Base-by-base conservation (phyloP, 1,139 yeast species). In the Geotrichum histeridarum region DNA sequence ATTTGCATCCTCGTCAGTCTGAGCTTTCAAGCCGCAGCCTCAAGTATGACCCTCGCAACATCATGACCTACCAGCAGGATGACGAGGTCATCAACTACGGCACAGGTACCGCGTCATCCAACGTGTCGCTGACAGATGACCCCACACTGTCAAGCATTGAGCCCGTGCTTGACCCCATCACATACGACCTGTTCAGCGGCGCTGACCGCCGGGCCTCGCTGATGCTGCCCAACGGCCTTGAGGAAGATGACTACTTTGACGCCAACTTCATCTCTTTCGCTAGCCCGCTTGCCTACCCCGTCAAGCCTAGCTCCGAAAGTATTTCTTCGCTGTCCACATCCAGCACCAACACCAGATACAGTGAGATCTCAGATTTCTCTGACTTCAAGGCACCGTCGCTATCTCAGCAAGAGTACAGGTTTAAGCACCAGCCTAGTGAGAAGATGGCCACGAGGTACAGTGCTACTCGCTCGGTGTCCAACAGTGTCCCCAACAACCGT, bases 1-100 rank as follows among this genome's bases (percentile, higher is more conserved):
- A 57, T 48, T 45, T 62, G 15, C 57, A 54, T 42, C 63, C 63
- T 4, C 4, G 8, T 8, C 36, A 35, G 8, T 48, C 53, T 7
- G 35, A 32, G 8, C 9, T 36, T 15, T 15, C 45, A 7, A 22
- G 18, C 4, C 11, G 15, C 4, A 36, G 43, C 30, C 14, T 49
- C n/a, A 38, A 17, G 17, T 53, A 53, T 30, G 53, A 48, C 18
- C 31, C 50, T 6, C 38, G 49, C 12, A 42, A 33, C 32, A 53
- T 48, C 27, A 8, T 53, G 41, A 14, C 48, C 12, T 48, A 51
- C 50, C 36, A 37, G 7, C 43, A 47, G 12, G 43, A 51, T 35
- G 47, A 51, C 22, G 44, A 45, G 22, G 22, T 18, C 30, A 15
- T 8, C 42, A 31, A 18, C n/a, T 8, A 15, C 14, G 11, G 35